Evolutionary conservation across 2,329 filamentous ascomycete genomes (phyloP), one percentile per base, ranked within the genome.

Genomic region (Beauveria pseudobassiana): DNA sequence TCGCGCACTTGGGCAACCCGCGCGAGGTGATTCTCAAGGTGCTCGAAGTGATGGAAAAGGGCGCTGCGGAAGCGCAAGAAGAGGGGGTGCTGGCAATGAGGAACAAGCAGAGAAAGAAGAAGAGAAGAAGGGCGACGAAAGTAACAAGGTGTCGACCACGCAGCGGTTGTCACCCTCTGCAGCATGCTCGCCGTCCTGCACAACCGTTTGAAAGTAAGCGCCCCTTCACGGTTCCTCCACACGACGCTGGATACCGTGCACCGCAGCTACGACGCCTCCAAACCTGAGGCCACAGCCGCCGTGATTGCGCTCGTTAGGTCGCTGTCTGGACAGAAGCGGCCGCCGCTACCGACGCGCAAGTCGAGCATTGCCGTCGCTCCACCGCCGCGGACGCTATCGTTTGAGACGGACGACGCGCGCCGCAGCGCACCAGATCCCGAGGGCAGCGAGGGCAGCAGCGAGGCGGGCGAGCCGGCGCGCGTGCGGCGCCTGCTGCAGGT

Each of bases 1-100:
- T 93, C 58, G 90, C 90, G 38, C 83, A 87, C 26, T 79, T 91
- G 45, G 90, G 90, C 56, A 95, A 93, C 70, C 90, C 90, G 1
- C 80, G 90, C 56, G 90, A 95, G 73, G 88, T 92, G 51, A 88
- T 93, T 63, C 78, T 95, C 67, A 93, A 93, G 71, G 85, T 91
- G 34, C 87, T 90, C 28, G 89, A 93, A 71, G 83, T 85, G 16
- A 77, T 95, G 64, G 84, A 88, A 57, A 80, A 83, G 52, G 72
- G 74, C 43, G 75, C 78, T n/a, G 74, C 75, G 9, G 75, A 75
- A 51, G 49, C 30, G 3, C 40, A 46, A 24, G 48, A 26, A 14
- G 40, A 30, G 12, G 34, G 14, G 5, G 1, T 14, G 34, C 34
- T 38, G 34, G 12, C 12, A 12, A 38, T 16, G 5, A 16, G 34